A percentile compares a stretch with the other conserved stretches of the same genome.
Conservation (phyloP, 2,329 filamentous ascomycete species). For the Fonsecaea erecta region DNA sequence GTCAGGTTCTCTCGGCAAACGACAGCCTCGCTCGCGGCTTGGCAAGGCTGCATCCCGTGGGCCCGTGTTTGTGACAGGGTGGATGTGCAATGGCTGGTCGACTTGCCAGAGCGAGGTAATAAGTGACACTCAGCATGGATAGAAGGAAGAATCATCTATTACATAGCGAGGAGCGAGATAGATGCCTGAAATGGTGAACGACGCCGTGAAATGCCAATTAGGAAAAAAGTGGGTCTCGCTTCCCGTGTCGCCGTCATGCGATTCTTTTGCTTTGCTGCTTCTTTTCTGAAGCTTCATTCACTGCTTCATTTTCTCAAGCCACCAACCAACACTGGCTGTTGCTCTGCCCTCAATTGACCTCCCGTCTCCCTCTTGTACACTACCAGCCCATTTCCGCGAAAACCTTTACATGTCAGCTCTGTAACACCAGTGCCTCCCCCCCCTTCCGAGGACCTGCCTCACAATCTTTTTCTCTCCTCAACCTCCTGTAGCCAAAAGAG, state of each 20-base stretch:
- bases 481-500: neutral
- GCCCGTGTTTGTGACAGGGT: neutral
- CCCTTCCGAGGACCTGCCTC: neutral
- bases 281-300: too few species aligned
- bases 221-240: neutral
- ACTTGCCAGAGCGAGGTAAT: too few species aligned
- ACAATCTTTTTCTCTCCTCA: constrained; percentile 1
- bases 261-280: neutral
- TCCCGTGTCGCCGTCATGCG: neutral
- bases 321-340: neutral
- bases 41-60: neutral
- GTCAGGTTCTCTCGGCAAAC: neutral
- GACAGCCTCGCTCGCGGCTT: constrained; percentile 1
- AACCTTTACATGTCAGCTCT: neutral
- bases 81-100: neutral
- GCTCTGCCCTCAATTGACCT: neutral
- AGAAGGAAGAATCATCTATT: too few species aligned
- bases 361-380: constrained; percentile 2
- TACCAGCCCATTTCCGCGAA: neutral
- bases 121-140: too few species aligned
- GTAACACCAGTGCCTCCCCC: constrained; percentile 1
- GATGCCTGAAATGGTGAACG: too few species aligned
- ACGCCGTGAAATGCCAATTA: too few species aligned
- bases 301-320: neutral
- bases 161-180: neutral